Percentiles rank a stretch among this genome's conserved stretches.
Evolutionary conservation across 2,329 filamentous ascomycete species (phyloP).

Genomic region (Cryphonectria parasitica): DNA sequence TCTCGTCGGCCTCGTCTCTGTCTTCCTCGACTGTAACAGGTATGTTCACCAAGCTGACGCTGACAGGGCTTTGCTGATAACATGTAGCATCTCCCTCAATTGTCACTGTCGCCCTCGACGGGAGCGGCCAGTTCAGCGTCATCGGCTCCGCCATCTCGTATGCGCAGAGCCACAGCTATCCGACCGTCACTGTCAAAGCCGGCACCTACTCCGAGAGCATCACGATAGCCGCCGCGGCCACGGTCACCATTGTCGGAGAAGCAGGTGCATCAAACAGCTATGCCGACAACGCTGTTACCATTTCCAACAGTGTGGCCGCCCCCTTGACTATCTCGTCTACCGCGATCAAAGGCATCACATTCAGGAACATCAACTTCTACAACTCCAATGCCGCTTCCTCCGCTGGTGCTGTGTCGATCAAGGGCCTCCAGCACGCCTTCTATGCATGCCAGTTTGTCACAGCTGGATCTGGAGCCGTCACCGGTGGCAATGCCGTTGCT

Average conservation of each 20-base stretch:
- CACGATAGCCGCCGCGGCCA: conserved; percentile 43
- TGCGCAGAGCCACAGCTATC: conserved; percentile 45
- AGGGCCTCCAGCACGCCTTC: conserved; percentile 46
- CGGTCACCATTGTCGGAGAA: conserved; percentile 47
- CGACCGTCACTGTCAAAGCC: conserved; percentile 48
- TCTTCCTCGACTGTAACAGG: neutral
- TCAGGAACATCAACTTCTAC: conserved; percentile 46
- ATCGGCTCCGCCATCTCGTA: conserved; percentile 49
- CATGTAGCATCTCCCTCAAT: conserved; percentile 28
- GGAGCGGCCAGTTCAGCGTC: conserved; percentile 48
- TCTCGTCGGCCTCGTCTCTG: neutral
- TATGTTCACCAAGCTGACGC: neutral
- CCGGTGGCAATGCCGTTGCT: conserved; percentile 35
- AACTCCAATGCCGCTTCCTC: conserved; percentile 36
- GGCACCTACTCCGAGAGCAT: conserved; percentile 51
- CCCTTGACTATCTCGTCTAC: conserved; percentile 39
- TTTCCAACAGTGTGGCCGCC: conserved; percentile 34
- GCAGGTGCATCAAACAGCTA: conserved; percentile 37
- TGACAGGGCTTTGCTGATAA: neutral
- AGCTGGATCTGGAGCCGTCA: conserved; percentile 37
- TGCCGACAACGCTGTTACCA: conserved; percentile 43
- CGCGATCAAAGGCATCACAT: conserved; percentile 39
- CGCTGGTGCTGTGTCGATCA: conserved; percentile 38
- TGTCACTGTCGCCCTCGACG: conserved; percentile 49
- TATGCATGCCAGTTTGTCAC: conserved; percentile 50